Conservation (phyloP, 441 rosid species). For the Erodium trifolium region DNA sequence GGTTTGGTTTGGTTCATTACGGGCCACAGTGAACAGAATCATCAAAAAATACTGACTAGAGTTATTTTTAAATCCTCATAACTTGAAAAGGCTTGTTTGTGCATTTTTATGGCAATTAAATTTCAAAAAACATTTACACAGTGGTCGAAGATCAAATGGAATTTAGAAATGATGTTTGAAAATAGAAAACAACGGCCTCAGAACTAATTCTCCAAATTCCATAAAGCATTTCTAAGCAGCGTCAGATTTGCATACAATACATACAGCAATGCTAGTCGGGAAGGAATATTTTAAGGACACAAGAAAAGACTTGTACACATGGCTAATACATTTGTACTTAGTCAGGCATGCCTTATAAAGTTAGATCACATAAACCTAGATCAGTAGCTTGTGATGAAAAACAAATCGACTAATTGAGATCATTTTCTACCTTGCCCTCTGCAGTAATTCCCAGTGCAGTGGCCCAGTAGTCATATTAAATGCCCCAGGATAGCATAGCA, state of each 20-base stretch:
- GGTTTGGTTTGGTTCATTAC: no score
- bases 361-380: background rate
- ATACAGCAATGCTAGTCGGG: background rate
- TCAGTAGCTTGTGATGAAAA: background rate
- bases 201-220: background rate
- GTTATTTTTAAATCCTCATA: background rate
- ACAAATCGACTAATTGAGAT: conserved; percentile 7
- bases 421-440: conserved; percentile 70
- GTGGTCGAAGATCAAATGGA: conserved; percentile 4
- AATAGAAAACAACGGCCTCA: background rate
- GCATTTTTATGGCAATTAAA: background rate
- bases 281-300: conserved; percentile 3
- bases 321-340: background rate
- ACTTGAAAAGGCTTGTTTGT: background rate
- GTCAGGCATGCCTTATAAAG: conserved; percentile 1
- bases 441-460: conserved; percentile 86
- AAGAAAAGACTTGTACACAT: background rate
- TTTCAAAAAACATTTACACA: background rate
- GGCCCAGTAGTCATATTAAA: conserved; percentile 99
- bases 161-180: background rate
- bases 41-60: background rate
- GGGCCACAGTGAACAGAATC: background rate
- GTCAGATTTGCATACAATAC: background rate
- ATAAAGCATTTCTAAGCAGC: background rate
- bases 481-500: conserved; percentile 93